These are phyloP conservation scores for Begonia peltatifolia DNA, from an alignment of 306 rosid species.

Conservation along the genomic window DNA sequence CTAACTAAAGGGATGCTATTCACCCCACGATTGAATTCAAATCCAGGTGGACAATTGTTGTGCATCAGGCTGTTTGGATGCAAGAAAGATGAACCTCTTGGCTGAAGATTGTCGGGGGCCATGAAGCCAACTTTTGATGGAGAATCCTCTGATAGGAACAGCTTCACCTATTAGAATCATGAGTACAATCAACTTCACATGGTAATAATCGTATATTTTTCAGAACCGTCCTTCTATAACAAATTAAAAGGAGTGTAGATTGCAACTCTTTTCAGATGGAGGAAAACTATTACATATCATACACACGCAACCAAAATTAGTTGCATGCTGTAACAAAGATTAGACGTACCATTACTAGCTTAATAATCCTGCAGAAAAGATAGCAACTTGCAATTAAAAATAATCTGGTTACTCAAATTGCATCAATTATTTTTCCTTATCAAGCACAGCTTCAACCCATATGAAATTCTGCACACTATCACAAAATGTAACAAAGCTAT, in stretches of 20 bases:
- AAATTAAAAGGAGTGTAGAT: background rate
- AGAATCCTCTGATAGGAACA: constrained; percentile 35
- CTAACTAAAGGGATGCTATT: constrained; percentile 17
- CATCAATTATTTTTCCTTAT: too few relatives aligned
- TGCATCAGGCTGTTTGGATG: constrained; percentile 18
- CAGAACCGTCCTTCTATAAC: background rate
- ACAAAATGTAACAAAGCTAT: too few relatives aligned
- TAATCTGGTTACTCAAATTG: too few relatives aligned
- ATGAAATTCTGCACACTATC: too few relatives aligned
- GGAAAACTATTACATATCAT: background rate
- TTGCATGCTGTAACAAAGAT: background rate
- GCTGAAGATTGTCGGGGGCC: constrained; percentile 31
- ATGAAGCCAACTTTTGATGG: constrained; percentile 35
- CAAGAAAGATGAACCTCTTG: constrained; percentile 20
- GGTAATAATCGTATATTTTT: too few relatives aligned
- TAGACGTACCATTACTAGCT: background rate
- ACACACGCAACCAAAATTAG: background rate
- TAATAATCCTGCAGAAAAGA: too few relatives aligned
- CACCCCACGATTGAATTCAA: constrained; percentile 22
- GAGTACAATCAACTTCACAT: background rate
- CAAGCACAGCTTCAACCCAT: too few relatives aligned
- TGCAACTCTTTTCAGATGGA: background rate
- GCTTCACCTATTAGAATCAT: constrained; percentile 30
- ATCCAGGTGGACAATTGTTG: constrained; percentile 53
- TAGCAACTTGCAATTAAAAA: too few relatives aligned